These are phyloP conservation scores for Coix lacrymajobi DNA, from an alignment of 176 grass and related monocot genomes.

Conservation along the genomic window DNA sequence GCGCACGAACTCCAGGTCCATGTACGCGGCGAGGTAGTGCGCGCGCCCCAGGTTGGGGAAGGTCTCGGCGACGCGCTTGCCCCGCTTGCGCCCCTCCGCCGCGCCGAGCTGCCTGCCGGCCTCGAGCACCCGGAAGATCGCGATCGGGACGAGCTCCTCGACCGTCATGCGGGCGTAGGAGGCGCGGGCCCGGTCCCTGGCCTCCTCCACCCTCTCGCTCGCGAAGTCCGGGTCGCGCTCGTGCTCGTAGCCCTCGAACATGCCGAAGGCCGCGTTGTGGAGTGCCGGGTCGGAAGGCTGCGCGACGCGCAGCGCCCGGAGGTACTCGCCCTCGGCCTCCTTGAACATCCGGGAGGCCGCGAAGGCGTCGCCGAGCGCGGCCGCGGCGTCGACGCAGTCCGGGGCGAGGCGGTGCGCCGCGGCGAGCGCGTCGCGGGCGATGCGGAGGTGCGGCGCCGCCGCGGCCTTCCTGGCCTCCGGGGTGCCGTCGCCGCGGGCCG, in stretches of 20 bases:
- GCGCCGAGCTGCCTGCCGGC: neutral
- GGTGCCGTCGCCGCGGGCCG: neutral
- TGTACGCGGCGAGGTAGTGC: slow-evolving; percentile 16
- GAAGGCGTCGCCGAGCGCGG: slow-evolving; percentile 11
- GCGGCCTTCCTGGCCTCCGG: neutral
- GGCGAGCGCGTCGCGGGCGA: neutral
- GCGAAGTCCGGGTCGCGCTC: neutral
- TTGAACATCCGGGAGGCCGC: neutral
- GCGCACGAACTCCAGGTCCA: slow-evolving; percentile 24
- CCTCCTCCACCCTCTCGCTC: neutral
- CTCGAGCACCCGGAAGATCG: neutral
- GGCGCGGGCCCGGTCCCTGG: neutral
- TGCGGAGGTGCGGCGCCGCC: neutral
- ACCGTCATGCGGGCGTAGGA: neutral
- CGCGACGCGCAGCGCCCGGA: neutral
- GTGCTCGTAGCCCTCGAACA: neutral
- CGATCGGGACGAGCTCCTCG: neutral
- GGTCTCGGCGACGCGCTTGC: neutral
- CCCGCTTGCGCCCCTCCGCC: neutral
- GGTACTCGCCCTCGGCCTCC: slow-evolving; percentile 13
- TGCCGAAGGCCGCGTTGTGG: slow-evolving; percentile 9
- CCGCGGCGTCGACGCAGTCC: slow-evolving; percentile 21
- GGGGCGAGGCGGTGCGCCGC: slow-evolving; percentile 7
- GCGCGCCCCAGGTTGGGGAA: slow-evolving; percentile 15
- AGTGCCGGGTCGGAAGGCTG: slow-evolving; percentile 18